Evolutionary conservation across 2,329 filamentous ascomycete genomes (phyloP), one percentile per base, ranked within the genome.

Genomic region (Sclerotinia spermophila): DNA sequence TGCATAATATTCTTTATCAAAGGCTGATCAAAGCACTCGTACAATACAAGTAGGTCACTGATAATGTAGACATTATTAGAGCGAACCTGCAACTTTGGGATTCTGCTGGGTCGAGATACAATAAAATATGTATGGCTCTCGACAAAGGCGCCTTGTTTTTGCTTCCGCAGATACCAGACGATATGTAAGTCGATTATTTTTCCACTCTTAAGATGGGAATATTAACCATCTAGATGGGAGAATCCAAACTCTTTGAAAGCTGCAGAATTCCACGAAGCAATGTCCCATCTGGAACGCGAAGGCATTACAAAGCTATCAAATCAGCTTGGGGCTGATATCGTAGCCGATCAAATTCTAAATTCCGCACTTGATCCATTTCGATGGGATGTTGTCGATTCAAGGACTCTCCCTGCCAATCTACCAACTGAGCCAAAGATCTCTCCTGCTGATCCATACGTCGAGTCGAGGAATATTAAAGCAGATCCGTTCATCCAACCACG

Each of bases 161-260:
- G 62, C 19, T 66, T 27, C n/a, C 62, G 17, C 62, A 66, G 24
- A 40, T 66, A 66, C 21, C 48, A 40, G 44, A 66, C 19, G 48
- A 27, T 27, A 19, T 55, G 48, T 55, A 66, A 53, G 62, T 27
- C 35, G 13, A 40, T 53, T 35, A 30, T 5, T 17, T 38, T n/a
- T 11, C 19, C 6, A 1, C 6, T 13, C 17, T 19, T 6, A 7
- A 66, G n/a, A 40, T 38, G 2, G n/a, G 62, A 6, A 51, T 66
- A 24, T 24, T 66, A 55, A 66, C 13, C 8, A 13, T 40, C 0
- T 21, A 66, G 62, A 13, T 66, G 62, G 62, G 62, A 66, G 19
- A 55, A 21, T 40, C 24, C 33, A 40, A 38, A 55, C 8, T 55
- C 15, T n/a, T 7, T 66, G 24, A 48, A 66, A 40, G 44, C 44